Evolutionary conservation across 805 yeast species (phyloP).

Genomic region (Metschnikowia vanudenii): DNA sequence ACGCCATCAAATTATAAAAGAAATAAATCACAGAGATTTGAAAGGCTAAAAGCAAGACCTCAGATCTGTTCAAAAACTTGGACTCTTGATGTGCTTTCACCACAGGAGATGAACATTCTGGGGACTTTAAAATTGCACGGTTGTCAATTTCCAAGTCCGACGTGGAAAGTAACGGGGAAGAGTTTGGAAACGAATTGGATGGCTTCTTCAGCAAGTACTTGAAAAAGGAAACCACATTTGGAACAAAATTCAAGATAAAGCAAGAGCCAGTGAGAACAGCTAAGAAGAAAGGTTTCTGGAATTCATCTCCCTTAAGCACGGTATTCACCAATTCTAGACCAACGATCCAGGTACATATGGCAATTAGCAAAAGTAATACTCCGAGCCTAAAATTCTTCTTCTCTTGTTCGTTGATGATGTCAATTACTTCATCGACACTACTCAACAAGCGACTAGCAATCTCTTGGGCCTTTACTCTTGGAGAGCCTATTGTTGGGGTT

Average conservation of each 20-base stretch:
- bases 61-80: conserved; percentile 24
- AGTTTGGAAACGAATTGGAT: conserved; percentile 15
- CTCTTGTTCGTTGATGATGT: conserved; percentile 42
- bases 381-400: conserved; percentile 45
- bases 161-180: conserved; percentile 16
- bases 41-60: conserved; percentile 36
- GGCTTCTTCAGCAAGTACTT: not conserved
- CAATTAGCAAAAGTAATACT: conserved; percentile 38
- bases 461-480: conserved; percentile 17
- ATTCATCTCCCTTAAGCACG: conserved; percentile 48
- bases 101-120: not conserved
- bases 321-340: conserved; percentile 50
- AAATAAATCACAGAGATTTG: conserved; percentile 44
- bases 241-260: conserved; percentile 45
- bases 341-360: conserved; percentile 47
- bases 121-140: not conserved
- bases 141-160: conserved; percentile 14
- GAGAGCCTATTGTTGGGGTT: conserved; percentile 8
- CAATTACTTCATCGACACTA: conserved; percentile 26
- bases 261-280: conserved; percentile 49
- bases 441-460: conserved; percentile 11
- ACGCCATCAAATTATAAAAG: conserved; percentile 38
- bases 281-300: conserved; percentile 48
- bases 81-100: not conserved
- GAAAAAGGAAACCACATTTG: conserved; percentile 25